Base-by-base conservation (phyloP, 2,329 filamentous ascomycete genomes). In the Moelleriella libera region DNA sequence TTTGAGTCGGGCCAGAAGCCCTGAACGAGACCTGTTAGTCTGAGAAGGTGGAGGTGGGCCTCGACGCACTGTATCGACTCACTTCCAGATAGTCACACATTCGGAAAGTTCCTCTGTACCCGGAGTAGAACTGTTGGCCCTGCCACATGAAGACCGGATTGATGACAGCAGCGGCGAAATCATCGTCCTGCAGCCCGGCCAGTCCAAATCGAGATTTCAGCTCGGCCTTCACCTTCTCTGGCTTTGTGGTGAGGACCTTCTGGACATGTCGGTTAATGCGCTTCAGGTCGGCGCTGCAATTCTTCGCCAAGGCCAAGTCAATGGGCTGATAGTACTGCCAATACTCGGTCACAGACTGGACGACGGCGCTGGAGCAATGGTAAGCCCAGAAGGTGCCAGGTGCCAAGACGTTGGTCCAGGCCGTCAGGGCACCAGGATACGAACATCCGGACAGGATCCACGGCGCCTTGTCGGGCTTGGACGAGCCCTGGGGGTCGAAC, bases 391-490 rank as follows among this genome's bases (percentile, higher is more conserved):
- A 89, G 7, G 82, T 69, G 40, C 88, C 80, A 0, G 86, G 86
- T 57, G 89, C 88, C 10, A 81, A 62, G 44, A 79, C 75, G 14
- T 85, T 76, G 43, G 86, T 63, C 60, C 90, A 85, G 0, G 85
- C 84, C 7, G 80, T 80, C 53, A 88, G 82, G 0, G 81, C 82
- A 11, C 86, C 87, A 1, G 85, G 80, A 58, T 92, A 92, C 0
- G 82, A 87, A 6, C 85, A 85, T 5, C 87, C 87, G 51, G 88
- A 88, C 0, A 76, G 78, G 48, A 90, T 79, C 67, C 82, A 89
- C 0, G 86, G 75, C 0, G 78, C 80, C 14, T 71, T 73, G 2
- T 76, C 69, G 0, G 84, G 76, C 2, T 74, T 83, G 44, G 88
- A 65, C 52, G 84, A 72, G 30, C 73, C 59, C 50, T 82, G 63